Percentiles rank a stretch among this genome's conserved stretches.
Evolutionary conservation across 1,284 basidiomycete genomes (phyloP).

Genomic region (Fomes fomentarius): DNA sequence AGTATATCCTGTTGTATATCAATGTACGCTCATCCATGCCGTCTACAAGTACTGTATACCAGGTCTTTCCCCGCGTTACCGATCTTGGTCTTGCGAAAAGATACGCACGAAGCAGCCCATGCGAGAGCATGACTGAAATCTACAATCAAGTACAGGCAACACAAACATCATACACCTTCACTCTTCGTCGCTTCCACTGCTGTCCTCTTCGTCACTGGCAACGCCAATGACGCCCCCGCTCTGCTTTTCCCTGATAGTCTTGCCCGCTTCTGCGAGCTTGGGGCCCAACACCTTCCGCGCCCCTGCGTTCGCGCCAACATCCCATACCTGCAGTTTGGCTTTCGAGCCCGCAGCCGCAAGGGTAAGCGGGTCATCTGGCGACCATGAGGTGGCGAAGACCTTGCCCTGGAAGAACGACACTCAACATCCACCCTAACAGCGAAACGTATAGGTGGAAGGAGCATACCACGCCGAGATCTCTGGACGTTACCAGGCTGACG

Average conservation of each 20-base stretch:
- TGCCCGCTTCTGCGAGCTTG: conserved; percentile 74
- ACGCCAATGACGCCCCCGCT: conserved; percentile 74
- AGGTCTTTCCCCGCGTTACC: too few species aligned
- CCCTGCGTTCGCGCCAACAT: conserved; percentile 79
- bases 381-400: conserved; percentile 90
- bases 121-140: too few species aligned
- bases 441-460: background rate
- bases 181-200: conserved; percentile 46
- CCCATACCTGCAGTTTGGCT: conserved; percentile 95
- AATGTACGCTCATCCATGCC: too few species aligned
- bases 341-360: conserved; percentile 94
- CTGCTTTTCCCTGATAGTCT: conserved; percentile 65
- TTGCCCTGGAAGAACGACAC: conserved; percentile 71
- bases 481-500: conserved; percentile 86
- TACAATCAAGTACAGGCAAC: too few species aligned
- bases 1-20: background rate
- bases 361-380: conserved; percentile 93
- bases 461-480: conserved; percentile 93
- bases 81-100: too few species aligned
- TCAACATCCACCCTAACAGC: background rate
- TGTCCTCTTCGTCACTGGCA: conserved; percentile 69
- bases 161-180: conserved; percentile 6
- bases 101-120: too few species aligned
- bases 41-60: too few species aligned
- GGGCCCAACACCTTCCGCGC: conserved; percentile 79